Evolutionary conservation across 208 protist genomes (phyloP), one percentile per base, ranked within the genome.

Genomic region (Crithidia acanthocephali): DNA sequence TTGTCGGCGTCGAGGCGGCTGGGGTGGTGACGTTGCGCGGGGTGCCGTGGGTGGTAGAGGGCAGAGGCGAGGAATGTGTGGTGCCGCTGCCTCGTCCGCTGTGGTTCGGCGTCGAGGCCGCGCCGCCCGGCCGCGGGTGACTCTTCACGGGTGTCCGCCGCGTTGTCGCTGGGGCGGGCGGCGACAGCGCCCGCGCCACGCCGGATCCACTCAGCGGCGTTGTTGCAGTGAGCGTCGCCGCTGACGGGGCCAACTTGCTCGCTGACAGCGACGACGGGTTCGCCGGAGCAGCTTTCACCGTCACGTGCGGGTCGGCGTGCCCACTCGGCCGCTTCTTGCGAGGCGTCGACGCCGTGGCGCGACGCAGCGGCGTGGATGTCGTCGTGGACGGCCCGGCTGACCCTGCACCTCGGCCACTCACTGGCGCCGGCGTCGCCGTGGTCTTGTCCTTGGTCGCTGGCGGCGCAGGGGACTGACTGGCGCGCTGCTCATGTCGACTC

Each of bases 391-490:
- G n/a, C 6, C 47, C 37, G 10, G 48, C 16, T 30, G 72, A 32
- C 22, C 33, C 40, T 18, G 62, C 44, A 50, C 13, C 47, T 56
- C 44, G 9, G 18, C 44, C 7, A 28, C 22, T 6, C 3, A 28
- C 48, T 48, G 44, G 4, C 5, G 48, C 16, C 48, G 48, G 22
- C 48, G 22, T 28, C 48, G 22, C 23, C 23, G 48, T 53, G 18
- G 44, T 45, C n/a, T 28, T n/a, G 1, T 13, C 47, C n/a, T 44
- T 18, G 2, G 52, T 16, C 25, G 50, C 11, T 20, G 50, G 52
- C 15, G 76, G 81, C 11, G 67, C 33, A 6, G 84, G 81, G 0
- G 86, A 90, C 74, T 78, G 66, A 22, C 84, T 90, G 40, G 84
- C 84, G 0, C 87, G 84, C 57, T 81, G 79, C 37, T 86, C 63